Evolutionary conservation across 1,139 yeast genomes (phyloP), one percentile per base, ranked within the genome.

Genomic region (Trichomonascaceae sp.): DNA sequence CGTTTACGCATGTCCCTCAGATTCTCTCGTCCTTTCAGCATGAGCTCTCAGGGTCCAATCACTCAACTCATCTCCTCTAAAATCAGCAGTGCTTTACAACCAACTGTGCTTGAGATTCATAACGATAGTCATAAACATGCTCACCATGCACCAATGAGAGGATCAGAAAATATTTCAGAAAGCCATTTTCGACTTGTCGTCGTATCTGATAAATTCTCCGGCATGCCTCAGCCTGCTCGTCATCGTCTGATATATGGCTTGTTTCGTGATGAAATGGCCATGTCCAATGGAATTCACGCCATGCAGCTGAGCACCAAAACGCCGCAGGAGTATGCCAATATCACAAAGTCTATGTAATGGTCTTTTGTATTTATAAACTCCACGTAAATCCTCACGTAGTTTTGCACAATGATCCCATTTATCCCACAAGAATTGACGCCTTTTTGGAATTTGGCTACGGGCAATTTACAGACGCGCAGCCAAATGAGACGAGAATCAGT

Each of bases 61-160:
- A 84, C 85, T 55, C 65, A 68, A 13, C 64, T 74, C 43, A 82
- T 85, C 44, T 69, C 70, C 32, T 60, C 69, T 7, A 84, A 83
- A 63, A 65, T 87, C 19, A 63, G 69, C 22, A 59, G 63, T 1
- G 70, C 71, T 9, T 75, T 87, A 58, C 68, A 75, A 8, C 88
- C 93, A 0, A 58, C 74, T 0, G 70, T 66, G 54, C 73, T 88
- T 47, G 79, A 78, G 52, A 75, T 89, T 22, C 76, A 75, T 58
- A 93, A 93, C 68, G 98, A 93, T 70, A 88, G 96, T 2, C 83
- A 82, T 68, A 86, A 87, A 67, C 99, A 93, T 69, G 81, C 91
- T 1, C 95, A 89, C 62, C 99, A 93, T 69, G 85, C 83, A 54
- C 93, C 96, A 1, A 80, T 89, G 76, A 78, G 83, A 56, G 88